Base-by-base conservation (phyloP, 2,329 filamentous ascomycete species). In the Cercospora canescens region DNA sequence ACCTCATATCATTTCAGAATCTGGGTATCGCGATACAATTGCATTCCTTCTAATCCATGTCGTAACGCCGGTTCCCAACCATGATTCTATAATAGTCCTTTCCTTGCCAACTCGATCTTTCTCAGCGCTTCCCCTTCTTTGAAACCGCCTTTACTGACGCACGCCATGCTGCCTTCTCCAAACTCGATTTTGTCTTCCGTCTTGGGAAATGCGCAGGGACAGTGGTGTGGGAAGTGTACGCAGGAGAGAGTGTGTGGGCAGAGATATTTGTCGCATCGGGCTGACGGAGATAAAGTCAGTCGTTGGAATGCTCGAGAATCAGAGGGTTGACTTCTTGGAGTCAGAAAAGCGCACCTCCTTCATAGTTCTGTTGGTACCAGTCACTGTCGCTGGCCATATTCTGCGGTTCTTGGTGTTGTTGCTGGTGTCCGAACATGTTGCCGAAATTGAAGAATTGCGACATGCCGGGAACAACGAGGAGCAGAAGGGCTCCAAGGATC, bases 141-240 rank as follows among this genome's bases (percentile, higher is more conserved):
- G 80, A 89, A 93, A 0, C 92, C 91, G 1, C 91, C 91, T 74
- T 89, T 92, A 52, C 88, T 92, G 0, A 90, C 83, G 74, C 92
- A 95, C 55, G 93, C 82, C 45, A 90, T 86, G 71, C 88, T 87
- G 0, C 91, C 91, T 4, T 94, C 90, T 5, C 84, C 87, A 81
- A 92, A 79, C 88, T 92, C 84, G 79, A 88, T 76, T 85, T 92
- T 80, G 80, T 89, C 73, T 80, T 92, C 78, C 81, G 89, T 75
- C 81, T 85, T 67, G 72, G 85, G 78, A 84, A 91, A 96, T 1
- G 93, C 85, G 81, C 95, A 99, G 30, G 95, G 95, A 80, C 95
- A 99, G 81, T 99, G 95, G 78, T 98, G 94, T 1, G 95, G 94
- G 81, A 96, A 95, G 78, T 96, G 90, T 6, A 99, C 95, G 82